Percentiles rank a stretch among this genome's conserved stretches.
Conservation (phyloP, 139 green algal genomes). For the Picochlorum sp. region DNA sequence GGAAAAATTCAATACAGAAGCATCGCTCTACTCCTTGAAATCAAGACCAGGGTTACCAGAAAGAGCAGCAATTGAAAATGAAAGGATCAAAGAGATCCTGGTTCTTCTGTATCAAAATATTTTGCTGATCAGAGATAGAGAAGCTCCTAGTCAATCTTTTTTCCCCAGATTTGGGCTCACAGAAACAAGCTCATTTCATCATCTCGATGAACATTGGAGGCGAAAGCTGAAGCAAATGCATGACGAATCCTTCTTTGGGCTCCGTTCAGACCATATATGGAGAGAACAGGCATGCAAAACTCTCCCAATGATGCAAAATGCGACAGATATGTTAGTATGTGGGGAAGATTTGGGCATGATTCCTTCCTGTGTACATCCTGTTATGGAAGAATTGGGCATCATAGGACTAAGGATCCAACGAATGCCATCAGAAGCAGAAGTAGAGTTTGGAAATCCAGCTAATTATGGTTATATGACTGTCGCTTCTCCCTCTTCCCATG, state of each 20-base stretch:
- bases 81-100: constrained; percentile 46
- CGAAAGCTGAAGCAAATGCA: constrained; percentile 58
- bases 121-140: constrained; percentile 61
- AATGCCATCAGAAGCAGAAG: constrained; percentile 49
- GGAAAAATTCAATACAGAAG: constrained; percentile 31
- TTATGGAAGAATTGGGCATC: constrained; percentile 83
- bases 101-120: constrained; percentile 74
- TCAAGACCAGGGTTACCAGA: constrained; percentile 39
- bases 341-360: constrained; percentile 92
- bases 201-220: constrained; percentile 52
- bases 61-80: constrained; percentile 42
- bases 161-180: constrained; percentile 67
- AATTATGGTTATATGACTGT: constrained; percentile 71
- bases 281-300: constrained; percentile 56
- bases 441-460: constrained; percentile 56
- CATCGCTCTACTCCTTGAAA: constrained; percentile 26
- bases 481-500: constrained; percentile 84
- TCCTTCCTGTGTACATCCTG: constrained; percentile 76
- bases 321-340: constrained; percentile 89
- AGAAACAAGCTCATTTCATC: constrained; percentile 55
- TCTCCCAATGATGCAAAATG: constrained; percentile 68
- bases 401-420: constrained; percentile 83
- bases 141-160: constrained; percentile 39
- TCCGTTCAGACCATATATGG: constrained; percentile 65
- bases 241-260: constrained; percentile 78